Evolutionary conservation across 2,329 filamentous ascomycete genomes (phyloP).

Genomic region (Blastomyces gilchristii): DNA sequence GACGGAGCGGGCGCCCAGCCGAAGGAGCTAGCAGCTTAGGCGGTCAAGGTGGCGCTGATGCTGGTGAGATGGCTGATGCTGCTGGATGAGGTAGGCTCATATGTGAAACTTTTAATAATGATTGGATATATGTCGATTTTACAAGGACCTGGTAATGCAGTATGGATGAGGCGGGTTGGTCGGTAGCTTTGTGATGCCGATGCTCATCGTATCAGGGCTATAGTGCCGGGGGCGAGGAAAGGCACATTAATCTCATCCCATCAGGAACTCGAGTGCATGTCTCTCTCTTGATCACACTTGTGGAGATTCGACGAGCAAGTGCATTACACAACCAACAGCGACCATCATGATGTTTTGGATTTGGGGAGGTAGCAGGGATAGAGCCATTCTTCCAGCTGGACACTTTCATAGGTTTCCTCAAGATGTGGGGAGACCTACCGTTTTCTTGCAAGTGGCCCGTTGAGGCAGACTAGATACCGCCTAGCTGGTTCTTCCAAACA

Average conservation of each 20-base stretch:
- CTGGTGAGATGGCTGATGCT: not conserved
- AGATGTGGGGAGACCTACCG: not conserved
- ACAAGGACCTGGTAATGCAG: not conserved
- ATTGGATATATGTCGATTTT: not conserved
- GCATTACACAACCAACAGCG: not conserved
- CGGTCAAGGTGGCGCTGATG: not conserved
- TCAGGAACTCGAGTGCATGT: not conserved
- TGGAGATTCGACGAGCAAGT: not conserved
- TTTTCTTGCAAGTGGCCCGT: not conserved
- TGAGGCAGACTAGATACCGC: not conserved
- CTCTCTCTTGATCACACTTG: not conserved
- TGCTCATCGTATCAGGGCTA: not conserved
- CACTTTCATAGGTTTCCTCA: not conserved
- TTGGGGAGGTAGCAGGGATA: not conserved
- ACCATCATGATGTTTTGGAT: not conserved
- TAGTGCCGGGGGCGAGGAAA: not conserved
- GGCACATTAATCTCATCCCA: not conserved
- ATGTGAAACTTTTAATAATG: not conserved
- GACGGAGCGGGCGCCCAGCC: not conserved
- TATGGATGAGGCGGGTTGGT: not conserved
- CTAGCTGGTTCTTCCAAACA: not conserved
- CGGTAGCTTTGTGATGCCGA: not conserved
- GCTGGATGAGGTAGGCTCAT: not conserved
- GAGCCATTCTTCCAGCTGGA: not conserved
- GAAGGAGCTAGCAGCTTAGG: not conserved